Base-by-base conservation (phyloP, 768 basidiomycete species). In the Fibroporia radiculosa region DNA sequence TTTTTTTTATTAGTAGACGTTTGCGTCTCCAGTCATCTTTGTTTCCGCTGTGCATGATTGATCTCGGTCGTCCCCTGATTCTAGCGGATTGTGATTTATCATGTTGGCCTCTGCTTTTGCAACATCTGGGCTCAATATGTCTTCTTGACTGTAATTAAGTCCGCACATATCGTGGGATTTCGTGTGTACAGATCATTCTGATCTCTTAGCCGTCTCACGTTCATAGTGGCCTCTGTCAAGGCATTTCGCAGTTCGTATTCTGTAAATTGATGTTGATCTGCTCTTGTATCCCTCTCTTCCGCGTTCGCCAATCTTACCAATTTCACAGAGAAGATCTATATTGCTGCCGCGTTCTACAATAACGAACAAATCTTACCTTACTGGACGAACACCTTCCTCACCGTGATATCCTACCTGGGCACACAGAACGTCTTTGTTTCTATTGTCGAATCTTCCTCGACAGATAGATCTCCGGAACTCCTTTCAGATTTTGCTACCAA, bases 281-380 rank as follows among this genome's bases (percentile, higher is more conserved):
- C n/a, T n/a, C n/a, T n/a, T n/a, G n/a, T n/a, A n/a, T n/a, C n/a
- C n/a, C n/a, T n/a, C n/a, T n/a, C n/a, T n/a, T n/a, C n/a, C n/a
- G n/a, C n/a, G n/a, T n/a, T n/a, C n/a, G n/a, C n/a, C n/a, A n/a
- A n/a, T n/a, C n/a, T n/a, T n/a, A n/a, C n/a, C n/a, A n/a, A n/a
- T 35, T 19, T 18, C 25, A 23, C 19, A 28, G 63, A 67, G 27
- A 60, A 63, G 29, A 54, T 66, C 18, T 68, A 62, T 46, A 63
- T 70, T 52, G 68, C 65, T 11, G 69, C 66, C 2, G 65, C 69
- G 58, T 66, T 73, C 48, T 62, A 57, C 55, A 59, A 71, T 41
- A 69, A 70, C 31, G 55, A 63, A 42, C 42, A 38, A 0, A 59
- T 71, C 1, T 52, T 72, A 22, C 66, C 68, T 0, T 66, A 66